Conservation (phyloP, 2,329 filamentous ascomycete genomes). For the Cryphonectria naterciae region DNA sequence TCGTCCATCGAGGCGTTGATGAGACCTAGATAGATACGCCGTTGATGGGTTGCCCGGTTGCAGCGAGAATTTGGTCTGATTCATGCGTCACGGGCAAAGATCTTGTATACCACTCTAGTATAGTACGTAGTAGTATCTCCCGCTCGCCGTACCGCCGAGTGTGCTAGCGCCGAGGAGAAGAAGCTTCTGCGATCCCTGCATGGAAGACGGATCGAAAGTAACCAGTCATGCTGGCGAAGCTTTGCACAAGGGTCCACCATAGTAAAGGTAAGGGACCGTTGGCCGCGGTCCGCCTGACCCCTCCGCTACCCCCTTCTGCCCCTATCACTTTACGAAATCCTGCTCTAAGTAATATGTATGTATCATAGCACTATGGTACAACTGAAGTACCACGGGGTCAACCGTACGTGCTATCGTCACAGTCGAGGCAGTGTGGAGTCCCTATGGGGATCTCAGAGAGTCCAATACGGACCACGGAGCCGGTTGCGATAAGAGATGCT, state of each 20-base stretch:
- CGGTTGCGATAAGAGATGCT: not conserved
- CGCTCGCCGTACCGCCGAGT: not conserved
- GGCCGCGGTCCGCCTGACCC: not conserved
- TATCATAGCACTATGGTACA: not conserved
- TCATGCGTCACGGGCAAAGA: not conserved
- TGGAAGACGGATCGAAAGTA: conserved; percentile 31
- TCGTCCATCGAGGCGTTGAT: not conserved
- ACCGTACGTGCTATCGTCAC: not conserved
- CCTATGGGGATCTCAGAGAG: not conserved
- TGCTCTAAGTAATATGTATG: not conserved
- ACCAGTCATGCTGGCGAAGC: conserved; percentile 4
- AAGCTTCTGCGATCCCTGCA: conserved; percentile 34
- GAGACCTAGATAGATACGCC: not conserved
- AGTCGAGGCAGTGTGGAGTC: not conserved
- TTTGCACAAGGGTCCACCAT: conserved; percentile 3
- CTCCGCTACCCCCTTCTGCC: not conserved
- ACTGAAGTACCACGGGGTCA: not conserved
- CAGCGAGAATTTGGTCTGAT: conserved; percentile 4
- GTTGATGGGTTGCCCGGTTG: not conserved
- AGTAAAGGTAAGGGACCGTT: not conserved
- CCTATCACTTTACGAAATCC: not conserved
- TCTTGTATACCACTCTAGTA: not conserved
- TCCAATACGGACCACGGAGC: not conserved
- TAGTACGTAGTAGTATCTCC: not conserved
- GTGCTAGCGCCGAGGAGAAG: conserved; percentile 10